Base-by-base conservation (phyloP, 768 basidiomycete species). In the Russula compacta region DNA sequence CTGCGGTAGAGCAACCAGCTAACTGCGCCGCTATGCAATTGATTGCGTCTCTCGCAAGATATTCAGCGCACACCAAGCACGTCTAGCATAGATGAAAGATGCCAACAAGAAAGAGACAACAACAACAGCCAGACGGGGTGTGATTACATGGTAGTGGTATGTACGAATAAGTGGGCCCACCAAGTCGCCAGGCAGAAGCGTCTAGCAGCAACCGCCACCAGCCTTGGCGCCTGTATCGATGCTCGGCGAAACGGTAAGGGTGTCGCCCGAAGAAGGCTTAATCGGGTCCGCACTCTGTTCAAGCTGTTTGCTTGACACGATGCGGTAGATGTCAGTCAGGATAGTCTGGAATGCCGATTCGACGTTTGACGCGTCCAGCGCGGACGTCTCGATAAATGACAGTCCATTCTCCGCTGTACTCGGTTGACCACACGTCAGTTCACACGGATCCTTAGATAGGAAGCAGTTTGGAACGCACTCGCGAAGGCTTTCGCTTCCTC, bases 341-440 rank as follows among this genome's bases (percentile, higher is more conserved):
- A 98, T 98, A 60, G 85, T 93, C 74, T 98, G 94, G 86, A 99
- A 99, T 53, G 95, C 97, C 59, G 83, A 77, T 76, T 98, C 95
- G 75, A 99, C 95, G 77, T 98, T 97, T 53, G 93, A 95, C 69
- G 95, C 92, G 84, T 99, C 97, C 83, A 98, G 86, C 77, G 95
- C 95, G 70, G 95, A 99, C 63, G 95, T 99, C 80, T 99, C 95
- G 67, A 99, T 95, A 81, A 95, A 95, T 58, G 88, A 91, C 67
- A 98, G 75, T 21, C 85, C 86, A 70, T 95, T 93, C 77, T 95
- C 93, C 68, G 89, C 92, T 56, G 14, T n/a, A 38, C 36, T 36
- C 11, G 35, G 33, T 6, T 4, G n/a, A 35, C 56, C 47, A n/a
- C n/a, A 12, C 29, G 42, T 49, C 49, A 47, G 29, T 39, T 38